Evolutionary conservation across 345 rosid species (phyloP), one percentile per base, ranked within the genome.

Genomic region (Linum tenue): DNA sequence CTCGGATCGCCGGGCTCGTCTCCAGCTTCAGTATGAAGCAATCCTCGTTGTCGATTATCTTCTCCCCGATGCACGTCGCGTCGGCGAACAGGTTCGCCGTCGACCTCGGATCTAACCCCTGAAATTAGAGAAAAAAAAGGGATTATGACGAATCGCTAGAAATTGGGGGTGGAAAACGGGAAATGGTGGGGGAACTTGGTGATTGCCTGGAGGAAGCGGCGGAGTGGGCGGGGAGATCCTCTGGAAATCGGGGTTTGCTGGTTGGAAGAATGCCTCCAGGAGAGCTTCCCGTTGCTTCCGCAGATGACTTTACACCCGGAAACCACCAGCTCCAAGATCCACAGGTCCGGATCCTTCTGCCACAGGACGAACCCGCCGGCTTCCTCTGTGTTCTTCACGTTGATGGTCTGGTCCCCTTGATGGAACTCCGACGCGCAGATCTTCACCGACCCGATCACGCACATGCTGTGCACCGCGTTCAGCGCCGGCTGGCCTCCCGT

Each of bases 41-140:
- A 61, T 94, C 97, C 9, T 88, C 94, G 0, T 76, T 73, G 67
- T 80, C 76, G 42, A 90, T 88, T 1, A 83, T 71, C 69, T 90
- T 86, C 78, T 92, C 98, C 1, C 96, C 96, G 2, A 88, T 92
- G 75, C 97, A 92, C 5, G 85, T 83, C 2, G 96, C 97, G 44
- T 85, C 91, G 3, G 82, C 56, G 11, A 92, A 90, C 61, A 92
- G 55, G 74, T 90, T 87, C 3, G 96, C 91, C 14, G 97, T 92
- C 0, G 94, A 86, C 16, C 97, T 81, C 0, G 97, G 98, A 67
- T 90, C 98, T 78, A 92, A 64, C 0, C 97, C 98, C 98, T 92
- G 64, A 22, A 7, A 62, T 8, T 31, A 40, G 51, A n/a, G n/a
- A n/a, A n/a, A 57, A 10, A 15, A 12, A 5, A 22, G 31, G 31